Conservation (phyloP, 148 eudicot genomes). For the Polygonum maritimum region DNA sequence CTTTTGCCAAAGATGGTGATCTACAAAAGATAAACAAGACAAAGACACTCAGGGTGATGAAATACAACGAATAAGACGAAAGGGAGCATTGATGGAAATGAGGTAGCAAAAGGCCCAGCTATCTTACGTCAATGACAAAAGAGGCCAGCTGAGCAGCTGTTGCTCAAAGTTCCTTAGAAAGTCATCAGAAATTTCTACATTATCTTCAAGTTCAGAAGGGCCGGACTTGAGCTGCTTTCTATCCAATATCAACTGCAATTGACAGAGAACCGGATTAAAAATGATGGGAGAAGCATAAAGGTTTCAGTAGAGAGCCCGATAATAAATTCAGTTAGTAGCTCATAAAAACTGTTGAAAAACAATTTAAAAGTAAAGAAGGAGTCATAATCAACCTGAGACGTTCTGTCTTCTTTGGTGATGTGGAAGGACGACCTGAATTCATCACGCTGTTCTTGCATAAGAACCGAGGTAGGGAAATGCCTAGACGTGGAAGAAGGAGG, state of each 20-base stretch:
- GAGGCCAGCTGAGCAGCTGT: constrained; percentile 50
- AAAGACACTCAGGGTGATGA: not conserved
- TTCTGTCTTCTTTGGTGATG: constrained; percentile 33
- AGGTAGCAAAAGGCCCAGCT: constrained; percentile 11
- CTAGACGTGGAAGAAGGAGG: constrained; percentile 37
- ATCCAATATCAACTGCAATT: constrained; percentile 33
- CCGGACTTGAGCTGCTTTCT: constrained; percentile 28
- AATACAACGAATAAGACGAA: not conserved
- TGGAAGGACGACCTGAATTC: constrained; percentile 39
- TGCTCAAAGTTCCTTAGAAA: constrained; percentile 34
- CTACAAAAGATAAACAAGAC: constrained; percentile 22
- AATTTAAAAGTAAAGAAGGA: not conserved
- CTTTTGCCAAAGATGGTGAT: constrained; percentile 25
- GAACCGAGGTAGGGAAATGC: constrained; percentile 55
- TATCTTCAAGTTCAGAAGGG: constrained; percentile 21
- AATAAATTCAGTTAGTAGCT: not conserved
- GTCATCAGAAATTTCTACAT: constrained; percentile 25
- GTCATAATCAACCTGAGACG: constrained; percentile 45
- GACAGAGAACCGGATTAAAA: not conserved
- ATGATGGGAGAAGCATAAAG: not conserved
- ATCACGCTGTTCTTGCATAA: constrained; percentile 53
- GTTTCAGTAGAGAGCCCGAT: not conserved
- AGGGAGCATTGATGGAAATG: not conserved
- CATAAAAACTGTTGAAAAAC: not conserved
- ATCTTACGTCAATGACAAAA: constrained; percentile 63